Conservation (phyloP, 208 protist species). For the Acanthamoeba sp. region DNA sequence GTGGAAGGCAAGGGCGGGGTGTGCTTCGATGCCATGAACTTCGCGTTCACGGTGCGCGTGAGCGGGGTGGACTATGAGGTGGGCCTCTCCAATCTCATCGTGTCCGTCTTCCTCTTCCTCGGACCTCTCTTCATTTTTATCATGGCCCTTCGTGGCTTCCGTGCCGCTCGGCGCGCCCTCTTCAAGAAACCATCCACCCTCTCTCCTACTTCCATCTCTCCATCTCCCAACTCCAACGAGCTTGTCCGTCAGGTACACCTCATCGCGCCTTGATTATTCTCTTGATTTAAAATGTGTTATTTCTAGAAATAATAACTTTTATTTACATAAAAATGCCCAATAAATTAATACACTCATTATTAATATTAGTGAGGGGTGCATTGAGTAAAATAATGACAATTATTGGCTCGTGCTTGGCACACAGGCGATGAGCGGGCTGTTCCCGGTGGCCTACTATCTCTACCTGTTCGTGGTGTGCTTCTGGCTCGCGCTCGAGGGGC, state of each 20-base stretch:
- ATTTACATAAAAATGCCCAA: too few relatives aligned
- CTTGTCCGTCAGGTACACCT: not conserved
- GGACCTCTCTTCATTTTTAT: not conserved
- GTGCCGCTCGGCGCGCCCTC: not conserved
- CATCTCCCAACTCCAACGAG: too few relatives aligned
- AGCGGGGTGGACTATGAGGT: not conserved
- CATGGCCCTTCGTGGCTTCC: not conserved
- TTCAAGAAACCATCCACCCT: not conserved
- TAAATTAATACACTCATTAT: too few relatives aligned
- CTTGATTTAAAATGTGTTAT: too few relatives aligned
- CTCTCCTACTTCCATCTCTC: not conserved
- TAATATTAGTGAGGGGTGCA: too few relatives aligned
- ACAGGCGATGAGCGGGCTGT: not conserved
- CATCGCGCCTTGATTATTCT: not conserved
- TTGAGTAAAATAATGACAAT: too few relatives aligned
- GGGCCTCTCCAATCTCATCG: not conserved
- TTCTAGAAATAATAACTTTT: too few relatives aligned
- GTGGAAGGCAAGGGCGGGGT: too few relatives aligned
- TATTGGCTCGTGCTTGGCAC: not conserved
- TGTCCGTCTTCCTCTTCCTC: constrained; percentile 8
- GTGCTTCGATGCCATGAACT: not conserved
- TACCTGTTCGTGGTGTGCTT: constrained; percentile 16
- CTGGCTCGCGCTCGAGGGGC: constrained; percentile 11
- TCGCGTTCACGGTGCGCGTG: not conserved
- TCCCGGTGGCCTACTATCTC: constrained; percentile 36